phyloP scores from a whole-genome alignment of 108 stramenopile genomes.

The Craspedostauros australis region DNA sequence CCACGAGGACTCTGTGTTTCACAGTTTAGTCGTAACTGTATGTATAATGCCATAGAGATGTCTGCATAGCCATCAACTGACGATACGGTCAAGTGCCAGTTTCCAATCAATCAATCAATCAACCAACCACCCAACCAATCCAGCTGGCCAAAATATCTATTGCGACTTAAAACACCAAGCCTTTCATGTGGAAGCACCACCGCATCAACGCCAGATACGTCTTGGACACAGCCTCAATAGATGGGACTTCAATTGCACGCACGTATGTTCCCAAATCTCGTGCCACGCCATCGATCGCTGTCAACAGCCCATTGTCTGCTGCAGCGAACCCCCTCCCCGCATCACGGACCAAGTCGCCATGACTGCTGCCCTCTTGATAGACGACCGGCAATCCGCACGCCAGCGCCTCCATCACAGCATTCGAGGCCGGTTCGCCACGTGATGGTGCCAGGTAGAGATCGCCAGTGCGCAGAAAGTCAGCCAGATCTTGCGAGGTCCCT shows the following conservation, averaged over 20 bases:
- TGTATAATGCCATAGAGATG: too few relatives aligned
- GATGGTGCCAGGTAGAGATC: conserved; percentile 16
- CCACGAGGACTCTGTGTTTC: too few relatives aligned
- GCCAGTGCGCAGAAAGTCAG: conserved; percentile 10
- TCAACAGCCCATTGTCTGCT: neutral
- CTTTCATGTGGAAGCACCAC: conserved; percentile 23
- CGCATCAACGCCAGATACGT: conserved; percentile 9
- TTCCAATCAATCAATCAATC: too few relatives aligned
- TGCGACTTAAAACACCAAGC: too few relatives aligned
- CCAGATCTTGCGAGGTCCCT: conserved; percentile 1
- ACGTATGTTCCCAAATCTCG: neutral
- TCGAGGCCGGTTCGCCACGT: conserved; percentile 13
- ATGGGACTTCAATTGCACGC: conserved; percentile 4
- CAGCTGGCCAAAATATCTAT: too few relatives aligned
- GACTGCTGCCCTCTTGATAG: conserved; percentile 17
- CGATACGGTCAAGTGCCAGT: too few relatives aligned
- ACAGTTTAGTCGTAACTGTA: too few relatives aligned
- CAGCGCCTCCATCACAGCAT: conserved; percentile 17
- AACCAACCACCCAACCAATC: too few relatives aligned
- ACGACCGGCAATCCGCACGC: conserved; percentile 14
- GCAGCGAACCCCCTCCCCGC: conserved; percentile 3
- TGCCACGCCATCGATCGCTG: conserved; percentile 1
- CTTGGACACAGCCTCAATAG: conserved; percentile 1
- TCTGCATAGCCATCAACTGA: too few relatives aligned
- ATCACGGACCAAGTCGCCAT: conserved; percentile 11